Evolutionary conservation across 1,284 basidiomycete species (phyloP).

Genomic region (Cerrena zonata): DNA sequence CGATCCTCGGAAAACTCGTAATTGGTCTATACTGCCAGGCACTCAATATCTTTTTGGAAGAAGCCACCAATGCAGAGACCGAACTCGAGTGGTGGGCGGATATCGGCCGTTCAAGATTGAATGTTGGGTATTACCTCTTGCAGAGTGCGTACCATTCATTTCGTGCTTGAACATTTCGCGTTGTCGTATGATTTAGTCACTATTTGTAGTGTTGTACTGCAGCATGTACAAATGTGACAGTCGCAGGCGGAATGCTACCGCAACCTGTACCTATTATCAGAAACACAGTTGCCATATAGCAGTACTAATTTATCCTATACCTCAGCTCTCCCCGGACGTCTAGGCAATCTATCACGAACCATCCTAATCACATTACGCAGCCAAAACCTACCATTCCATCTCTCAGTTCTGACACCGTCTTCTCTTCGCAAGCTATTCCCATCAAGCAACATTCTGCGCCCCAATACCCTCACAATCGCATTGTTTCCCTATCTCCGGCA

Average conservation of each 20-base stretch:
- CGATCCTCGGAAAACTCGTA: slow-evolving; percentile 40
- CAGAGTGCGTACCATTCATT: slow-evolving; percentile 49
- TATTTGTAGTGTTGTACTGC: slow-evolving; percentile 1
- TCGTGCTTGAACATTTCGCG: too few species aligned
- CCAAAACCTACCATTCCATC: slow-evolving; percentile 42
- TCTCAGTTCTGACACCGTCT: slow-evolving; percentile 45
- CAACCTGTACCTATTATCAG: too few species aligned
- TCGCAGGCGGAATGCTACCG: too few species aligned
- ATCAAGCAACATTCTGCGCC: slow-evolving; percentile 35
- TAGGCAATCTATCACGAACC: slow-evolving; percentile 36
- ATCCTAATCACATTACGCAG: slow-evolving; percentile 42
- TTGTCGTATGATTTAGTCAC: too few species aligned
- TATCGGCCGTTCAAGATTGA: slow-evolving; percentile 48
- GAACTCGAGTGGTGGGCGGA: slow-evolving; percentile 77
- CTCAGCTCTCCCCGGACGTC: slow-evolving; percentile 53
- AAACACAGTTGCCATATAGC: too few species aligned
- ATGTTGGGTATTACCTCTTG: slow-evolving; percentile 52
- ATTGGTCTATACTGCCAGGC: slow-evolving; percentile 55
- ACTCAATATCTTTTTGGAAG: slow-evolving; percentile 50
- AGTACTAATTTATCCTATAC: too few species aligned
- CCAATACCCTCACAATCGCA: slow-evolving; percentile 44
- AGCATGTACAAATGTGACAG: too few species aligned
- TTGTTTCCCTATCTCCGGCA: slow-evolving; percentile 58
- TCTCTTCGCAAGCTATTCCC: slow-evolving; percentile 49
- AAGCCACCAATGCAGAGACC: slow-evolving; percentile 58